Base-by-base conservation (phyloP, 371 early-diverging fungal species). In the Mortierella sp. region DNA sequence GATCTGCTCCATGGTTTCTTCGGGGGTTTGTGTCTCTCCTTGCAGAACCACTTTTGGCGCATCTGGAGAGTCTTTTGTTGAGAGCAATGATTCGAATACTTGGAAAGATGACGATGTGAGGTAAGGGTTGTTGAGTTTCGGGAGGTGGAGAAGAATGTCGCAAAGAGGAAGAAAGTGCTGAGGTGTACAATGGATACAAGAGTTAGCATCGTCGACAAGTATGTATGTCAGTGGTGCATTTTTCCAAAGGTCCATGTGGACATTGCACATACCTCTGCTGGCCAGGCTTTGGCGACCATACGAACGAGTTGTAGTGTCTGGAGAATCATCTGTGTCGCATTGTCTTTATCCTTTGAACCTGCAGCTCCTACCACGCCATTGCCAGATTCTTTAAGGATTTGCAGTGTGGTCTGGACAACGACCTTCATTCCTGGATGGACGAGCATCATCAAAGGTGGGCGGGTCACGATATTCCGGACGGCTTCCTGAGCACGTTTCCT, bases 401-500 rank as follows among this genome's bases (percentile, higher is more conserved):
- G 81, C 21, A 91, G 67, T 51, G 91, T 86, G 57, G 91, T 94
- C 34, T 94, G 93, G 27, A 92, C 87, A 7, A 90, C 87, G 57
- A 86, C 82, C 50, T 81, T 70, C 41, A 93, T 90, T 31, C 92
- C 93, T 16, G 97, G 97, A 74, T 96, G 96, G 41, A 86, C 80
- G 4, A 83, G 51, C 52, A 86, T 82, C 18, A 95, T 94, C 24
- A 93, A 87, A 39, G 96, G 95, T 24, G 92, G 91, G 46, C 81
- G 80, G 3, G 84, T 80, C 39, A 96, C 79, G 43, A 96, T 84
- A 21, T 80, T 78, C 30, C 84, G 82, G 48, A 93, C 86, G 13
- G 92, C 93, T 57, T 96, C 96, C 64, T 93, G 95, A 24, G 96
- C 96, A 57, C 90, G 83, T 82, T 92, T 91, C 27, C 96, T 87